Percentiles rank a stretch among this genome's conserved stretches.
These are phyloP conservation scores for Botrytis porri DNA, from an alignment of 2,329 filamentous ascomycete species.

Conservation along the genomic window DNA sequence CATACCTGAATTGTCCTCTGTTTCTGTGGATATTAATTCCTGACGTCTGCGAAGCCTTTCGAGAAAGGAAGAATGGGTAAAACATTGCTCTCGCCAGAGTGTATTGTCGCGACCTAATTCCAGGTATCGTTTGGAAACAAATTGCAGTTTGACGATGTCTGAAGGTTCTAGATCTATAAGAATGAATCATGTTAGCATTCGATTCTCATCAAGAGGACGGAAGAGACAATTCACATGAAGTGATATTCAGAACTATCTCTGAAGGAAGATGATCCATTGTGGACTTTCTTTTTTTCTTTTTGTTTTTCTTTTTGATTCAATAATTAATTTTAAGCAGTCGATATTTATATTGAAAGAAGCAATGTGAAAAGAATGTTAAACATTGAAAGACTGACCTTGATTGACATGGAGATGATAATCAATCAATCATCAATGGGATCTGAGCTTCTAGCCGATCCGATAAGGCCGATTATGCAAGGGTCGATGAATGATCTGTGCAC, in stretches of 20 bases:
- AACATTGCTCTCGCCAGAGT: slow-evolving; percentile 74
- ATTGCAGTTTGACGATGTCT: slow-evolving; percentile 66
- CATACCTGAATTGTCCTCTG: slow-evolving; percentile 43
- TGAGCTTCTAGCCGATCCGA: slow-evolving; percentile 6
- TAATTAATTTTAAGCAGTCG: neutral
- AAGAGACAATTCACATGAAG: slow-evolving; percentile 12
- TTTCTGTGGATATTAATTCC: slow-evolving; percentile 41
- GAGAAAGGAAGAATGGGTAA: slow-evolving; percentile 66
- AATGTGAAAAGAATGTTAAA: neutral
- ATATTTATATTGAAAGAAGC: neutral
- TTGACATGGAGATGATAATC: neutral
- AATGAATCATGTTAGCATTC: neutral
- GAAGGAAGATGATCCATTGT: slow-evolving; percentile 20
- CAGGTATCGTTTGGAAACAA: slow-evolving; percentile 64
- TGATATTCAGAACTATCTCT: slow-evolving; percentile 19
- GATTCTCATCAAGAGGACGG: neutral
- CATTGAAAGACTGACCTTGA: neutral
- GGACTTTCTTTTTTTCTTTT: too few relatives aligned
- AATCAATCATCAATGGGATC: neutral
- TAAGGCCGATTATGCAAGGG: neutral
- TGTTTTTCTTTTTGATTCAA: too few relatives aligned
- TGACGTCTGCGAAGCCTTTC: slow-evolving; percentile 56
- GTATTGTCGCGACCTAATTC: slow-evolving; percentile 68
- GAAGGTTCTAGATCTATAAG: slow-evolving; percentile 56
- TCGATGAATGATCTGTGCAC: neutral